These are phyloP conservation scores for Crinitomyces ghanaensis DNA, from an alignment of 805 yeast genomes.

Conservation along the genomic window DNA sequence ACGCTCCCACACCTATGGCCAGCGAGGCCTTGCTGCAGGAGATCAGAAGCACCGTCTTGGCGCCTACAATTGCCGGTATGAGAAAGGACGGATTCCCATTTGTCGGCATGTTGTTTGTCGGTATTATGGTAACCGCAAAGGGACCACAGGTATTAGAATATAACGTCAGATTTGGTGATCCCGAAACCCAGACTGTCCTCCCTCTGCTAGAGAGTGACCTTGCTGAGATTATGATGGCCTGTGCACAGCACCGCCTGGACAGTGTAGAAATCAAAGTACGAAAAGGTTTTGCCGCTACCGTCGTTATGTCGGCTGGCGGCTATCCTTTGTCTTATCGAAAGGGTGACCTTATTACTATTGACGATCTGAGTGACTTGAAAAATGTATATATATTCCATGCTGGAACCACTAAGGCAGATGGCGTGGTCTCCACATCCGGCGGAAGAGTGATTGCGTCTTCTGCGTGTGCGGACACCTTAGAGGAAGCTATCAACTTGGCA, in stretches of 20 bases:
- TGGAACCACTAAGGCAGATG: slow-evolving; percentile 60
- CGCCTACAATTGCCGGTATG: slow-evolving; percentile 94
- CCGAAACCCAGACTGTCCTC: slow-evolving; percentile 94
- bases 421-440: slow-evolving; percentile 71
- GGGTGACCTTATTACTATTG: slow-evolving; percentile 72
- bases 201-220: slow-evolving; percentile 87
- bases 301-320: slow-evolving; percentile 94
- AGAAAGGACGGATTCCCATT: slow-evolving; percentile 90
- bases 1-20: slow-evolving; percentile 95
- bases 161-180: slow-evolving; percentile 97
- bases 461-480: slow-evolving; percentile 64
- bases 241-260: slow-evolving; percentile 90
- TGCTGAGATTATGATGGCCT: slow-evolving; percentile 84
- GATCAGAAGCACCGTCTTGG: slow-evolving; percentile 65
- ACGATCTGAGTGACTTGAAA: slow-evolving; percentile 23
- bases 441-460: slow-evolving; percentile 96
- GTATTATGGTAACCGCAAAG: slow-evolving; percentile 74
- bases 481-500: slow-evolving; percentile 75
- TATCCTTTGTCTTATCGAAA: slow-evolving; percentile 82
- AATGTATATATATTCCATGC: slow-evolving; percentile 86
- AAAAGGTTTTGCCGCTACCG: slow-evolving; percentile 71
- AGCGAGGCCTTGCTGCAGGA: slow-evolving; percentile 58
- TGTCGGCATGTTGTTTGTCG: slow-evolving; percentile 92
- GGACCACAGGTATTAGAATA: slow-evolving; percentile 96
- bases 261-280: slow-evolving; percentile 47